phyloP scores from a whole-genome alignment of 1,284 basidiomycete species.

The Ceratobasidium sp. region DNA sequence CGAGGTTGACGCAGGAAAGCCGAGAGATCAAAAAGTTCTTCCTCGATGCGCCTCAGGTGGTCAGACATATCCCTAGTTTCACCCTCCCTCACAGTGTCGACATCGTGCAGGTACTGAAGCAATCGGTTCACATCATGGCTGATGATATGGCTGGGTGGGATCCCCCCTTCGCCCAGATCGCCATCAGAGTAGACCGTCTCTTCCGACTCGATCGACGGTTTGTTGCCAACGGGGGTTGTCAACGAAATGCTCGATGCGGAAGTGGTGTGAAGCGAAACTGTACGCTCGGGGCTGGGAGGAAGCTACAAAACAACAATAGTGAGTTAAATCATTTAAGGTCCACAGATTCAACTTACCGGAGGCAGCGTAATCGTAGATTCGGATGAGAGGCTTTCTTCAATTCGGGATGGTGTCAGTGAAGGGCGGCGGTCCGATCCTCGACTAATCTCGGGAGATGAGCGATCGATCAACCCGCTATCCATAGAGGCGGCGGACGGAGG shows the following conservation, averaged over 20 bases:
- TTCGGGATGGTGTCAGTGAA: conserved; percentile 32
- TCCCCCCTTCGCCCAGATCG: conserved; percentile 43
- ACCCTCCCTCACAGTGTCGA: conserved; percentile 70
- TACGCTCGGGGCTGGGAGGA: conserved; percentile 59
- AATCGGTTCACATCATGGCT: conserved; percentile 77
- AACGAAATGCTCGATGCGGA: conserved; percentile 65
- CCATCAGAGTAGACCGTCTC: conserved; percentile 65
- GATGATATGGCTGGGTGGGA: conserved; percentile 63
- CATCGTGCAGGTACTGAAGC: conserved; percentile 73
- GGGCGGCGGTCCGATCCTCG: conserved; percentile 12
- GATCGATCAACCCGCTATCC: conserved; percentile 1
- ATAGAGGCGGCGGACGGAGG: conserved; percentile 11
- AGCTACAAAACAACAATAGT: conserved; percentile 52
- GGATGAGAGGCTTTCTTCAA: conserved; percentile 9
- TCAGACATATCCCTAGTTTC: conserved; percentile 74
- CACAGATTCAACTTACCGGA: conserved; percentile 13
- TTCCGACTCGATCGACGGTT: conserved; percentile 70
- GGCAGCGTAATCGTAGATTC: conserved; percentile 31
- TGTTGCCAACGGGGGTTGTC: conserved; percentile 72
- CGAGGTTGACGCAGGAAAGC: conserved; percentile 48
- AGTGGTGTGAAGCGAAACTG: conserved; percentile 56
- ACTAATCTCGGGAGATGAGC: neutral
- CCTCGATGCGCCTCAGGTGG: conserved; percentile 71
- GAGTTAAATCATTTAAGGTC: conserved; percentile 56
- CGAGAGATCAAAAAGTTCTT: conserved; percentile 70